Evolutionary conservation across 1,139 yeast genomes (phyloP).

Genomic region (Blastobotrys petasosporus): DNA sequence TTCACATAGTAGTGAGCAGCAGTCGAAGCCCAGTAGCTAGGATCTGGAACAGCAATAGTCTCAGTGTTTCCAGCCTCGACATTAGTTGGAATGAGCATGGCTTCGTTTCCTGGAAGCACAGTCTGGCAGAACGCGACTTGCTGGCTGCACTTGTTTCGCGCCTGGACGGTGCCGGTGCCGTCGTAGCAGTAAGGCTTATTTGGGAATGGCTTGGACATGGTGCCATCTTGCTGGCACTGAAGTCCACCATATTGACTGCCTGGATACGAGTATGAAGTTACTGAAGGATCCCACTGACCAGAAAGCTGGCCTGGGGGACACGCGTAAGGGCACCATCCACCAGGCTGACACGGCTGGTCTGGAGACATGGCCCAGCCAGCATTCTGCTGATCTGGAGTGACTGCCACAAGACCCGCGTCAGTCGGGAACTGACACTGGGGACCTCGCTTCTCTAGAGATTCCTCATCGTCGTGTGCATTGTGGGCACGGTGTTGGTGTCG

Average conservation of each 20-base stretch:
- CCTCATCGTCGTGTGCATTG: not conserved
- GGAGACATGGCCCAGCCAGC: slow-evolving; percentile 89
- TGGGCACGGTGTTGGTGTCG: slow-evolving; percentile 5
- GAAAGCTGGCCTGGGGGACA: slow-evolving; percentile 78
- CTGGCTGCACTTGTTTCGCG: slow-evolving; percentile 43
- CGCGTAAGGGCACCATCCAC: slow-evolving; percentile 81
- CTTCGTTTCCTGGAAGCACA: slow-evolving; percentile 88
- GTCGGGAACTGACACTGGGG: slow-evolving; percentile 56
- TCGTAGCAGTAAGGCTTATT: slow-evolving; percentile 57
- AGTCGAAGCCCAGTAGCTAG: slow-evolving; percentile 52
- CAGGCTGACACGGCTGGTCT: slow-evolving; percentile 66
- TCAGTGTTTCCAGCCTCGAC: slow-evolving; percentile 44
- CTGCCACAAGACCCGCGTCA: slow-evolving; percentile 58
- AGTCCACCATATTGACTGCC: slow-evolving; percentile 76
- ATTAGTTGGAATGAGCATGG: slow-evolving; percentile 81
- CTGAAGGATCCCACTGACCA: slow-evolving; percentile 68
- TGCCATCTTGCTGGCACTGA: slow-evolving; percentile 66
- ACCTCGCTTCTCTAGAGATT: not conserved
- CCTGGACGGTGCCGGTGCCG: slow-evolving; percentile 68
- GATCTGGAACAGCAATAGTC: slow-evolving; percentile 76
- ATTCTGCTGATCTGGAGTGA: slow-evolving; percentile 51
- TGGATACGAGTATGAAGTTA: slow-evolving; percentile 79
- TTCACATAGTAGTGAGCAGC: slow-evolving; percentile 86
- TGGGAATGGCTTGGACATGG: slow-evolving; percentile 55
- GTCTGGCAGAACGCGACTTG: slow-evolving; percentile 85